Conservation (phyloP, 2,329 filamentous ascomycete genomes). For the Fusarium circinatum region DNA sequence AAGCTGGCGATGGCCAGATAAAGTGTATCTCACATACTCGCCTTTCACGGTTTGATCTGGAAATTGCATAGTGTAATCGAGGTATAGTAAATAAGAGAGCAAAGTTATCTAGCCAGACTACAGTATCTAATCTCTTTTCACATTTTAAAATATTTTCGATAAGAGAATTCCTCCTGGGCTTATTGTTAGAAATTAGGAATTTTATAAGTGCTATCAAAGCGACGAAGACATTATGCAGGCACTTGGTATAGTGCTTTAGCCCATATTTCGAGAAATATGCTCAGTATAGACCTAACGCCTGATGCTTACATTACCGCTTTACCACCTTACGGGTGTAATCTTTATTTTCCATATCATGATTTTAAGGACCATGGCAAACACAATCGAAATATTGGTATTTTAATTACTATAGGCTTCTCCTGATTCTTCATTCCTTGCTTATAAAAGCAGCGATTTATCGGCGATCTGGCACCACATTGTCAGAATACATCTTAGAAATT, state of each 20-base stretch:
- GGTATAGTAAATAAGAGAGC: background rate
- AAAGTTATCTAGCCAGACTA: background rate
- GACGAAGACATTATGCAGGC: fast-evolving
- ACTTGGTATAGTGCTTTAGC: no score
- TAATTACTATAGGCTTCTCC: background rate
- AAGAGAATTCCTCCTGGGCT: fast-evolving
- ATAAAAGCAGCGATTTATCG: background rate
- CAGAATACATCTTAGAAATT: background rate
- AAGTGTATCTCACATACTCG: fast-evolving
- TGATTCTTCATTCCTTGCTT: fast-evolving
- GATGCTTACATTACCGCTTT: fast-evolving
- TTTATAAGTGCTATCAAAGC: fast-evolving
- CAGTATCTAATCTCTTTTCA: background rate
- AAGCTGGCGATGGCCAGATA: fast-evolving
- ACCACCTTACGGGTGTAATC: fast-evolving
- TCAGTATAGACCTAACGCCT: background rate
- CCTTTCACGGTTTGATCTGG: fast-evolving
- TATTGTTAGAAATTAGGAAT: fast-evolving
- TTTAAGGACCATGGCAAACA: background rate
- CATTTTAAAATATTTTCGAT: fast-evolving
- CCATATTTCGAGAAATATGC: background rate
- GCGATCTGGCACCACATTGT: background rate
- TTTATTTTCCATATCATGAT: background rate
- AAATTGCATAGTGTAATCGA: fast-evolving
- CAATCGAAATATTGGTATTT: fast-evolving